Evolutionary conservation across 2,329 filamentous ascomycete genomes (phyloP), one percentile per base, ranked within the genome.

Genomic region (Decorospora gaudefroyi): DNA sequence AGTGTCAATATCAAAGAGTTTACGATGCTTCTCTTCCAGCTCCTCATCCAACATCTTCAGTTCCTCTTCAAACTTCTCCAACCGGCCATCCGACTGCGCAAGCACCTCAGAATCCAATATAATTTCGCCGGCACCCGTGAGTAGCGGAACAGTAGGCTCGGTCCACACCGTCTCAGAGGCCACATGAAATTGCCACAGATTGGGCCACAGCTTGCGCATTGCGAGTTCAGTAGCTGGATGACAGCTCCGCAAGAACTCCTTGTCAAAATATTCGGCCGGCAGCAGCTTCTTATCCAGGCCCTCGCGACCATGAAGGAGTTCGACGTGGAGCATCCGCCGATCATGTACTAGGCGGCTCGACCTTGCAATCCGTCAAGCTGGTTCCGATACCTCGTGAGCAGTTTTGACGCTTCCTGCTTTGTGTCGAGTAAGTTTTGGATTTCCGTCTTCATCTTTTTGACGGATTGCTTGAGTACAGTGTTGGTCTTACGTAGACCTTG

Each of bases 191-290:
- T 30, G 10, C 16, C 26, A 29, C 10, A 38, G 25, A 9, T 38
- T 12, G 4, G 35, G 35, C 35, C 35, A 38, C n/a, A 38, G 25
- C 25, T 38, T 38, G 4, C 16, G 25, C 7, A 38, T 6, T 6
- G 25, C 35, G 12, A 38, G 2, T 10, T 38, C 35, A 8, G 19
- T 22, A 11, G 35, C 35, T 13, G 22, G 26, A 17, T 38, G 26
- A 12, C 6, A 19, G 16, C 25, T 26, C 25, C 12, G 19, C 11
- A 38, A 17, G 6, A 38, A 38, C 5, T 29, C 12, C 15, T 15
- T 11, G 13, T 29, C 35, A 6, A 38, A 27, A 16, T 38, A 38
- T 17, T 38, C 35, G 7, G 15, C 13, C 2, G 35, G 35, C 4
- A 37, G 23, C 34, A 28, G 10, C 13, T 5, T 18, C 9, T 17